These are phyloP conservation scores for Jackrogersella multiformis DNA, from an alignment of 495 filamentous ascomycete genomes.

Conservation along the genomic window DNA sequence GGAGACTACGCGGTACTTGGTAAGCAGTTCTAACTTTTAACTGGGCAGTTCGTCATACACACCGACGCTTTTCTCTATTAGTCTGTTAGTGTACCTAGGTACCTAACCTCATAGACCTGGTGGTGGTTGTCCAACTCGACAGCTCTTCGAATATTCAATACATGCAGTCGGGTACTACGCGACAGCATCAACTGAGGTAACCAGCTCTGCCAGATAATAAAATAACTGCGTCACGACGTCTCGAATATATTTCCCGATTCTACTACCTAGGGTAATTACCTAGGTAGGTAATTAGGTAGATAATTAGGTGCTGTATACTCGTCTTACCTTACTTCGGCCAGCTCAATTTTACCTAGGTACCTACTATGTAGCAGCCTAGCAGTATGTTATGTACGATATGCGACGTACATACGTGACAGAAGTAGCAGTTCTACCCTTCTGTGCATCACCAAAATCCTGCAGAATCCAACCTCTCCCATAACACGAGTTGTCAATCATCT, in stretches of 20 bases:
- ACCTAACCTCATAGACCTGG: not conserved
- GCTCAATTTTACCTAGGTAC: too few relatives aligned
- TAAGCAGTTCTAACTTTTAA: too few relatives aligned
- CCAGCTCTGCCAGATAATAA: constrained; percentile 19
- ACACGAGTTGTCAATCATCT: constrained; percentile 13
- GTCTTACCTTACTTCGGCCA: constrained; percentile 2
- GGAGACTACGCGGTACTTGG: constrained; percentile 15
- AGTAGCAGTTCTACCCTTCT: not conserved
- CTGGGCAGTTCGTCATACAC: constrained; percentile 9
- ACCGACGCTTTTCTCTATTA: constrained; percentile 8
- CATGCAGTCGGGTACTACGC: constrained; percentile 28
- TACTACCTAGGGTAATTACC: too few relatives aligned
- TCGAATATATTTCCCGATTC: constrained; percentile 19
- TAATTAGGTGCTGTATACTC: constrained; percentile 2
- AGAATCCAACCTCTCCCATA: too few relatives aligned
- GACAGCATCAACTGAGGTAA: constrained; percentile 22
- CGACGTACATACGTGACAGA: not conserved
- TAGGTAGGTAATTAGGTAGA: too few relatives aligned
- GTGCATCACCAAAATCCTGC: constrained; percentile 9
- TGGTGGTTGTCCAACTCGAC: constrained; percentile 12
- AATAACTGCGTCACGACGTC: constrained; percentile 27
- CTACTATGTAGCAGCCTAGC: too few relatives aligned
- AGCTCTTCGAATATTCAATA: not conserved
- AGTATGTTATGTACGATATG: not conserved
- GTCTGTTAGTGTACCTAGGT: too few relatives aligned